Evolutionary conservation across 805 yeast genomes (phyloP), one percentile per base, ranked within the genome.

Genomic region (Kodamaea jinghongensis): DNA sequence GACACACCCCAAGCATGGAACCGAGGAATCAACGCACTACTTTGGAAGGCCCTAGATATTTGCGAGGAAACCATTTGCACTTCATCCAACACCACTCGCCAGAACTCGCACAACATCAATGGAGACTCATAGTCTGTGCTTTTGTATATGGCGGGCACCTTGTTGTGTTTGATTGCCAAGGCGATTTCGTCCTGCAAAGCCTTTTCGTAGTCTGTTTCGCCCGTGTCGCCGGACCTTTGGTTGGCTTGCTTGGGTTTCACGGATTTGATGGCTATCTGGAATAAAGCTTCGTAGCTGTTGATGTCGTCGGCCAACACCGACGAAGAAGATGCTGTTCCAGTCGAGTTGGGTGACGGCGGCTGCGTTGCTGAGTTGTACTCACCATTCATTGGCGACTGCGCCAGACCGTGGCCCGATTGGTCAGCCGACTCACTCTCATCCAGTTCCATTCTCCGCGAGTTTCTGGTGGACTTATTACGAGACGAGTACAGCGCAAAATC

Each of bases 1-100:
- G 96, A 86, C 0, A 90, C 96, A 11, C 96, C 97, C 98, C 98
- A 93, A 0, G 96, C 80, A 62, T 93, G 97, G 33, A 79, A 76
- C 38, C 96, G 70, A 4, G 96, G 91, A 17, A 93, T 76, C 27
- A 86, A 64, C 2, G 85, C 70, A 0, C 96, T 88, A 41, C 89
- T 86, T 41, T 76, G 79, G 14, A 96, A 88, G 1, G 93, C 87
- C 38, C 85, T 77, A 0, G 91, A 77, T 3, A 79, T 71, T 15
- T 82, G 82, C 3, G 76, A 73, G 6, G 87, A 80, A 3, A 93
- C 84, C 90, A 90, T 86, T 61, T 93, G 99, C 1, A 87, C 98
- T 58, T 93, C 99, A 64, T 93, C 99, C 28, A 93, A 63, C 0
- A 91, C 76, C 2, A 93, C 85, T 39, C 99, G 70, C 88, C 95